phyloP scores from a whole-genome alignment of 805 yeast species.

The Cyberlindnera misumaiensis region DNA sequence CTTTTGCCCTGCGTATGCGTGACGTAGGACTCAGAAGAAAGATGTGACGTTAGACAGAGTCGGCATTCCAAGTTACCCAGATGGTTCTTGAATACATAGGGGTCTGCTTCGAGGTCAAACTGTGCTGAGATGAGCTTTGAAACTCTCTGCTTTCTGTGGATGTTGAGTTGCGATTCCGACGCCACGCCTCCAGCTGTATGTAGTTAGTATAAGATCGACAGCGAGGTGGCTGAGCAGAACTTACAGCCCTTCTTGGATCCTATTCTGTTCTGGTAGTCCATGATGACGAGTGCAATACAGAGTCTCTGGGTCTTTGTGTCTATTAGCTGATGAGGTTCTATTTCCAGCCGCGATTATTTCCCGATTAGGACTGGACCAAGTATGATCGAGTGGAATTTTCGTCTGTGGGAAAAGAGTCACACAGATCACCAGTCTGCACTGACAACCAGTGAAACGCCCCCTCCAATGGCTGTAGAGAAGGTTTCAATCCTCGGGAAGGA shows the following conservation, averaged over 20 bases:
- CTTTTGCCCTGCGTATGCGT: conserved; percentile 81
- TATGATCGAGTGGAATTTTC: too few relatives aligned
- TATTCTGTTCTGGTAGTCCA: conserved; percentile 87
- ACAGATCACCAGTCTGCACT: neutral
- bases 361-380: too few relatives aligned
- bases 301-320: neutral
- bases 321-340: too few relatives aligned
- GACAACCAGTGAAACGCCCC: neutral
- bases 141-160: conserved; percentile 54
- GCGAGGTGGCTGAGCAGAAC: neutral
- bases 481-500: conserved; percentile 78
- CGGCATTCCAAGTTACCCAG: conserved; percentile 82
- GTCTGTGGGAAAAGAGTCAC: neutral
- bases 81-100: conserved; percentile 79
- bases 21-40: conserved; percentile 71
- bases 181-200: conserved; percentile 67
- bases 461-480: conserved; percentile 27
- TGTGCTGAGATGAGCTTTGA: conserved; percentile 44
- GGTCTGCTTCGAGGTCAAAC: conserved; percentile 54
- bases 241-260: conserved; percentile 81
- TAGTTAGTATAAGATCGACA: conserved; percentile 7
- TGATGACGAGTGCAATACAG: conserved; percentile 26
- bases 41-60: conserved; percentile 78
- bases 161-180: conserved; percentile 59
- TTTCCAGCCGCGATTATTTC: too few relatives aligned